Evolutionary conservation across 495 filamentous ascomycete species (phyloP).

Genomic region (Niebla homalea): DNA sequence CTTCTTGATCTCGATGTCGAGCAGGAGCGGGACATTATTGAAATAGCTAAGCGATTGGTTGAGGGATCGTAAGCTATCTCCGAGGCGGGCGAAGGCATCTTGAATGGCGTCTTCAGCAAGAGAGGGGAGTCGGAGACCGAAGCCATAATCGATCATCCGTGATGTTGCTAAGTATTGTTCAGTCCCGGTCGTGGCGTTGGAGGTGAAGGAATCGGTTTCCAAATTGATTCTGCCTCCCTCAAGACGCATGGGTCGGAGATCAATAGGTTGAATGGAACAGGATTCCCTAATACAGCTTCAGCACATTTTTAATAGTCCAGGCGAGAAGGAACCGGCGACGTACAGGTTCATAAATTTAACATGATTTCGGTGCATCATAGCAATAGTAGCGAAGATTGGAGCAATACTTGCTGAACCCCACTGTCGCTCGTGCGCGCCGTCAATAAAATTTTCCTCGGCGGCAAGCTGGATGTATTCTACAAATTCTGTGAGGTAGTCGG

Average conservation of each 20-base stretch:
- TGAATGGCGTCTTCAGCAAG: background rate
- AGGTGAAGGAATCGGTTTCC: background rate
- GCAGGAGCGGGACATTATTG: background rate
- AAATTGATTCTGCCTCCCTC: background rate
- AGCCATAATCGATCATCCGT: background rate
- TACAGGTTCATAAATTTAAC: too few relatives aligned
- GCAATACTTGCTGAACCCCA: too few relatives aligned
- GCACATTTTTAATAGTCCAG: too few relatives aligned
- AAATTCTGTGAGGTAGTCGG: too few relatives aligned
- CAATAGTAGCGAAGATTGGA: too few relatives aligned
- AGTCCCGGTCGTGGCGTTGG: background rate
- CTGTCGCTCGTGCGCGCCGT: too few relatives aligned
- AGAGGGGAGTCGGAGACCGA: background rate
- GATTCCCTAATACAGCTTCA: too few relatives aligned
- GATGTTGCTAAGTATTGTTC: background rate
- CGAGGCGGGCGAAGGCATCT: background rate
- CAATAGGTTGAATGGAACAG: background rate
- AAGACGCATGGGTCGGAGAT: background rate
- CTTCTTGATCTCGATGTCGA: slow-evolving; percentile 6
- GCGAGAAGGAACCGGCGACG: too few relatives aligned
- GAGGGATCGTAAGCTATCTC: background rate
- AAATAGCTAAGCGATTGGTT: background rate
- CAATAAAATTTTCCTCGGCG: too few relatives aligned
- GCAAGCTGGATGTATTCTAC: too few relatives aligned
- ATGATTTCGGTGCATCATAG: too few relatives aligned